These are phyloP conservation scores for Pinus taeda DNA, from an alignment of 75 land plant genomes.

Conservation along the genomic window DNA sequence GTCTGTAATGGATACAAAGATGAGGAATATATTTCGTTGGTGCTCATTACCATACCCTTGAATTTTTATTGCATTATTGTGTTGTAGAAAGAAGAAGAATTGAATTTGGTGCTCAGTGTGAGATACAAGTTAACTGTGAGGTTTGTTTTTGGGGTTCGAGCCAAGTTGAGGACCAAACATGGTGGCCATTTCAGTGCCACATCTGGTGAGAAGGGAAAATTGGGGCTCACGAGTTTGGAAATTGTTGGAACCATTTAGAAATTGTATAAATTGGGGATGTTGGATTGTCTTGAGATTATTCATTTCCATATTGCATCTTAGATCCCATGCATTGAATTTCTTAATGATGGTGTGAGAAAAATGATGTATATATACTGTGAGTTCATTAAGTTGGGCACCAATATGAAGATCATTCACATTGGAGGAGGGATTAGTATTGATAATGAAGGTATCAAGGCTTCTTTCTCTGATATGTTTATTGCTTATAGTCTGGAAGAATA, in stretches of 20 bases:
- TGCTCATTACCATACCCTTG: slow-evolving; percentile 43
- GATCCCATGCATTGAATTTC: too few relatives aligned
- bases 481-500: slow-evolving; percentile 3
- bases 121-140: slow-evolving; percentile 35
- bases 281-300: too few relatives aligned
- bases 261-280: too few relatives aligned
- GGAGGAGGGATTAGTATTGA: slow-evolving; percentile 77
- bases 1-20: slow-evolving; percentile 96
- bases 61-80: slow-evolving; percentile 72
- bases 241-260: too few relatives aligned
- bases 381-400: slow-evolving; percentile 70
- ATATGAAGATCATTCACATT: slow-evolving; percentile 77
- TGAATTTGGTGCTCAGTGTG: slow-evolving; percentile 59
- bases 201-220: too few relatives aligned
- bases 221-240: too few relatives aligned
- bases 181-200: slow-evolving; percentile 58
- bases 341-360: too few relatives aligned
- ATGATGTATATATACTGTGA: slow-evolving; percentile 14
- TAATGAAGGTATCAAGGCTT: too few relatives aligned
- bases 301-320: too few relatives aligned
- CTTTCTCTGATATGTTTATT: too few relatives aligned
- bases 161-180: slow-evolving; percentile 88
- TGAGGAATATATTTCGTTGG: slow-evolving; percentile 71
- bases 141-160: slow-evolving; percentile 75
- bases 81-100: slow-evolving; percentile 90